phyloP scores from a whole-genome alignment of 1,284 basidiomycete species.

The Jaminaea rosea region DNA sequence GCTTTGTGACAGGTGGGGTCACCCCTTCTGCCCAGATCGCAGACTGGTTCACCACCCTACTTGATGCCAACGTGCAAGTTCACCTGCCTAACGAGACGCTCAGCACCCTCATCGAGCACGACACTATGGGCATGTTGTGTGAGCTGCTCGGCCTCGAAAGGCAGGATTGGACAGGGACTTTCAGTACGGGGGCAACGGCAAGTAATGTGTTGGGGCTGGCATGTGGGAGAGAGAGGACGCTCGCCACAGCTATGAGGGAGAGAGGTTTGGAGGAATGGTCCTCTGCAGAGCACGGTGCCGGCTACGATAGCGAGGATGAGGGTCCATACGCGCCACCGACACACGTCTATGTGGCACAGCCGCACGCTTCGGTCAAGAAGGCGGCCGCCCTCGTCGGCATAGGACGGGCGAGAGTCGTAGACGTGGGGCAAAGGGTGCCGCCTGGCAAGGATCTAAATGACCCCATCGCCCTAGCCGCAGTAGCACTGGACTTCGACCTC shows the following conservation, averaged over 20 bases:
- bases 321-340: constrained; percentile 47
- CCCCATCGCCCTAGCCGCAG: constrained; percentile 4
- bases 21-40: constrained; percentile 2
- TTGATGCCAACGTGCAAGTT: constrained; percentile 49
- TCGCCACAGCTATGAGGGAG: constrained; percentile 18
- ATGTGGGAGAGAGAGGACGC: constrained; percentile 24
- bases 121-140: constrained; percentile 49
- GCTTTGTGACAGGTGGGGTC: constrained; percentile 51
- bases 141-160: constrained; percentile 49
- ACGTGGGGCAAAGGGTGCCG: constrained; percentile 32
- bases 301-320: neutral
- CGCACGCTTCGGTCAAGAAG: constrained; percentile 52
- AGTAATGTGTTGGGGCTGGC: constrained; percentile 52
- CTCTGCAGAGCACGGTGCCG: constrained; percentile 38
- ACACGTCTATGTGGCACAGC: constrained; percentile 49
- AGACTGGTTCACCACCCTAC: constrained; percentile 4
- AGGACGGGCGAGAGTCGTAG: constrained; percentile 49
- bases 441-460: no score
- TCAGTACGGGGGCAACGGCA: constrained; percentile 53
- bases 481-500: constrained; percentile 48
- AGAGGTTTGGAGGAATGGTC: constrained; percentile 27
- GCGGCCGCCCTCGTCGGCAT: constrained; percentile 51
- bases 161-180: constrained; percentile 47
- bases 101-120: constrained; percentile 49
- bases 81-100: constrained; percentile 49